phyloP scores from a whole-genome alignment of 2,329 filamentous ascomycete species.

The Cryphonectria carpinicola region DNA sequence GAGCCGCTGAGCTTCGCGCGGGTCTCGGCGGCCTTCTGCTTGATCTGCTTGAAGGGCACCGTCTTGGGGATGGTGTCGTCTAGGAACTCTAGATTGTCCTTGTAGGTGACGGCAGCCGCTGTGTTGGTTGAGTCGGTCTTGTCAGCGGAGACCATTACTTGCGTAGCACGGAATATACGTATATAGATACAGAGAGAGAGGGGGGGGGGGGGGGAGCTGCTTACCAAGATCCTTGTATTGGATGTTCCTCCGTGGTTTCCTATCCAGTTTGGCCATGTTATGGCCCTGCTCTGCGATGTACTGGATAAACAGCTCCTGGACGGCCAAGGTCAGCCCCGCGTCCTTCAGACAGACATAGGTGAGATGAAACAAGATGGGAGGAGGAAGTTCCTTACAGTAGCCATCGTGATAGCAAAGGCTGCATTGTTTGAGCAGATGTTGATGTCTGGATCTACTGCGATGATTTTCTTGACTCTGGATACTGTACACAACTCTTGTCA shows the following conservation, averaged over 20 bases:
- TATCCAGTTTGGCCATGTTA: constrained; percentile 86
- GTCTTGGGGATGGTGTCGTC: constrained; percentile 89
- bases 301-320: constrained; percentile 91
- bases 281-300: constrained; percentile 84
- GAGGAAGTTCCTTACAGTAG: constrained; percentile 62
- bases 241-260: constrained; percentile 89
- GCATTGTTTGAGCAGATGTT: constrained; percentile 88
- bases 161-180: neutral
- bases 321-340: constrained; percentile 3
- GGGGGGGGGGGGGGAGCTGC: constrained; percentile 31
- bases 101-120: constrained; percentile 84
- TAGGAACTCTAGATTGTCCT: constrained; percentile 95
- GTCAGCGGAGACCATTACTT: too few species aligned
- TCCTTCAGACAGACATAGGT: neutral
- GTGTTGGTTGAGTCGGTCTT: constrained; percentile 14
- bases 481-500: constrained; percentile 59
- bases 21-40: constrained; percentile 60
- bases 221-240: constrained; percentile 93
- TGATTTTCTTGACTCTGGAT: constrained; percentile 94
- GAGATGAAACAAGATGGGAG: neutral
- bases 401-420: constrained; percentile 89
- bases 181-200: neutral
- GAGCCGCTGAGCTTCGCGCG: constrained; percentile 54
- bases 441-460: constrained; percentile 85
- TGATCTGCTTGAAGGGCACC: constrained; percentile 77